Conservation (phyloP, 257 asterid species). For the Solanum pennellii region DNA sequence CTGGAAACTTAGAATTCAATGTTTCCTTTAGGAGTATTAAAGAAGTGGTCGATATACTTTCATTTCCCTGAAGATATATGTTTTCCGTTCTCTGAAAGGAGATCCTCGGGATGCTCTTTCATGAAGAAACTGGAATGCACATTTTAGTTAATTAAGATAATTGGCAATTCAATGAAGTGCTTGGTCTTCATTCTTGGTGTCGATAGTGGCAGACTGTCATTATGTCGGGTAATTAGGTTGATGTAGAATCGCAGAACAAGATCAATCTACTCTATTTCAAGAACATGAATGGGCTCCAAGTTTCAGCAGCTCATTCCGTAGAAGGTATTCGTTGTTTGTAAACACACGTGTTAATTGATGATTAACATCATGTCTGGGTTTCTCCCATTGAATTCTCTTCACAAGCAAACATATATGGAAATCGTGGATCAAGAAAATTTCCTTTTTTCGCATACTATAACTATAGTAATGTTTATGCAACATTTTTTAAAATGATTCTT, state of each 20-base stretch:
- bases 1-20: background rate
- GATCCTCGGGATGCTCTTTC: background rate
- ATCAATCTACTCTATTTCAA: background rate
- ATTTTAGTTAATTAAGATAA: background rate
- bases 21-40: background rate
- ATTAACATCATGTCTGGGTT: background rate
- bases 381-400: background rate
- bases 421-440: background rate
- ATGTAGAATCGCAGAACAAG: background rate
- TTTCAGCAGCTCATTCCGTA: background rate
- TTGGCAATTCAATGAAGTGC: background rate
- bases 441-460: background rate
- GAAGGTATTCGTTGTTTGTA: background rate
- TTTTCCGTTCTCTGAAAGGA: background rate
- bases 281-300: background rate
- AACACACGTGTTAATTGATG: background rate
- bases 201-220: background rate
- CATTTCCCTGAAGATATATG: background rate
- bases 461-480: background rate
- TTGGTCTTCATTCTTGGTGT: background rate
- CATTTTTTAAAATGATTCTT: background rate
- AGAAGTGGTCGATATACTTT: background rate
- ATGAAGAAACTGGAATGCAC: background rate
- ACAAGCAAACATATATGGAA: background rate
- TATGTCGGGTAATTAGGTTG: background rate